Base-by-base conservation (phyloP, 2,329 filamentous ascomycete species). In the Clonostachys rosea region DNA sequence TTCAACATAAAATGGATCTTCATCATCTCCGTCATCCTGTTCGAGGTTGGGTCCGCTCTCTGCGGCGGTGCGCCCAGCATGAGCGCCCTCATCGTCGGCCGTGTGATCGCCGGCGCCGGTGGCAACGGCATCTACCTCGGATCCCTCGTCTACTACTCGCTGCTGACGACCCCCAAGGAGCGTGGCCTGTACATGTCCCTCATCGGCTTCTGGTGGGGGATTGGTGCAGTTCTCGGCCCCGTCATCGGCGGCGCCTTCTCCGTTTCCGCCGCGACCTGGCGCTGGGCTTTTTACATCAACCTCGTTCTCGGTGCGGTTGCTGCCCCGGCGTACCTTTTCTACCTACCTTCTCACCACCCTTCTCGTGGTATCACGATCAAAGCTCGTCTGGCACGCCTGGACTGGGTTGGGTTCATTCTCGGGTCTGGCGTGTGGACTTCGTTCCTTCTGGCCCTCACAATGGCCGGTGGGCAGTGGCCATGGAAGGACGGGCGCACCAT, bases 161-260 rank as follows among this genome's bases (percentile, higher is more conserved):
- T 46, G 36, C 43, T 54, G 57, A 64, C 63, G 3, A 59, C 57
- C 1, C 45, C 54, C 12, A 43, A 40, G 11, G 59, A 63, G 42
- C 52, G 59, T 2, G 46, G 54, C 56, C 43, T 45, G 6, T 66
- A 61, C 46, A 54, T 54, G 52, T 45, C 52, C 35, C 42, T 49
- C 7, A 54, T 45, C 14, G 58, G 58, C 24, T 30, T 30, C 50
- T 62, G 75, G 1, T 76, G 75, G 49, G 73, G 73, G 6, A 49
- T 75, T 5, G 67, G 72, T 8, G 74, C 71, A 1, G 71, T 76
- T 18, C 58, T 74, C 47, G 74, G 74, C 2, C 74, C 74, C 11
- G 59, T 77, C 11, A 56, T 78, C 7, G 74, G 74, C 9, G 74
- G 74, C 18, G 74, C 61, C 11, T 73, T 78, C 45, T 76, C 73